These are phyloP conservation scores for Solanum arcanum DNA, from an alignment of 257 asterid genomes.

Conservation along the genomic window DNA sequence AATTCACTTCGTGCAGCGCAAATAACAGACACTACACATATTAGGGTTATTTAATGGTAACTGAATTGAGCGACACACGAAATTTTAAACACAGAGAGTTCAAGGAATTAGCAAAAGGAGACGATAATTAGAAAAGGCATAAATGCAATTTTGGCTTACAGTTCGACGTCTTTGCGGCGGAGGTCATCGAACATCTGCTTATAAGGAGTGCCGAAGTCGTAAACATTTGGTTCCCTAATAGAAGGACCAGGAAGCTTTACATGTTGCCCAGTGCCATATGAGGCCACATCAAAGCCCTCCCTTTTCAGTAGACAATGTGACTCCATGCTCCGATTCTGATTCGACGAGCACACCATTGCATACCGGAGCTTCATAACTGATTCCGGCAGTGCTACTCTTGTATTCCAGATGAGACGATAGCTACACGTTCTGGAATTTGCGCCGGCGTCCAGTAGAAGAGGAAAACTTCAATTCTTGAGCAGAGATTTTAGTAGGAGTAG, in stretches of 20 bases:
- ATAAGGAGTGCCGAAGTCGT: conserved; percentile 96
- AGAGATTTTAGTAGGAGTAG: background rate
- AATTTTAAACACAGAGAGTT: background rate
- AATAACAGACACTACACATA: background rate
- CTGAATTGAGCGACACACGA: background rate
- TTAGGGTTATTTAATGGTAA: background rate
- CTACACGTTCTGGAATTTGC: background rate
- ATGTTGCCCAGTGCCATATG: conserved; percentile 98
- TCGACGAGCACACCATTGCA: conserved; percentile 98
- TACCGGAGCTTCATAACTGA: conserved; percentile 61
- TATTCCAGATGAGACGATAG: background rate
- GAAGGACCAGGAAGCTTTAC: conserved; percentile 99
- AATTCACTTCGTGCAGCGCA: background rate
- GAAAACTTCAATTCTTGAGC: background rate
- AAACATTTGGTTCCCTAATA: conserved; percentile 90
- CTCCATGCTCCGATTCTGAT: conserved; percentile 99
- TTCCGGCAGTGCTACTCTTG: background rate
- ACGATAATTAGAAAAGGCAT: background rate
- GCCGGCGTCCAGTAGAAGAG: background rate
- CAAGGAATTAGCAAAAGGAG: background rate
- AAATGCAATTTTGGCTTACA: conserved; percentile 23
- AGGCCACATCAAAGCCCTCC: conserved; percentile 83
- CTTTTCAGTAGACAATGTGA: conserved; percentile 76
- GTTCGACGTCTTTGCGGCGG: conserved; percentile 89
- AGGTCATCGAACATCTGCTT: conserved; percentile 93